Evolutionary conservation across 2,329 filamentous ascomycete genomes (phyloP).

Genomic region (Neofusicoccum ribis): DNA sequence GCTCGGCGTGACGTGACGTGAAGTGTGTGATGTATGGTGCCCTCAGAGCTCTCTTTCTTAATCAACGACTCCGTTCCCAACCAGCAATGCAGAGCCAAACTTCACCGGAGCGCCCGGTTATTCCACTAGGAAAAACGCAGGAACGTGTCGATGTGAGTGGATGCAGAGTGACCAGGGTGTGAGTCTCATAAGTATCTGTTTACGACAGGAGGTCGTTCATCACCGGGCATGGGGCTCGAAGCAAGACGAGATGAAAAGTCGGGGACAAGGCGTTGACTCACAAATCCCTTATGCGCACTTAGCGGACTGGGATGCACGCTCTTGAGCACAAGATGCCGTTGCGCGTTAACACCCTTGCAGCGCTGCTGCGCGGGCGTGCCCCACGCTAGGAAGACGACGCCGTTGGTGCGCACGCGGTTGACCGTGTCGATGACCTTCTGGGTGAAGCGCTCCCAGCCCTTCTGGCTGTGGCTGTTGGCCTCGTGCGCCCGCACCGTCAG

Average conservation of each 20-base stretch:
- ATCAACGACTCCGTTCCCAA: not conserved
- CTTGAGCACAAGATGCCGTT: conserved; percentile 78
- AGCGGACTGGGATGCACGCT: conserved; percentile 92
- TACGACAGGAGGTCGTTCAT: conserved; percentile 6
- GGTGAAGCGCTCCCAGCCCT: conserved; percentile 92
- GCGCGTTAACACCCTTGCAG: conserved; percentile 69
- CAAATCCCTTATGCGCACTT: conserved; percentile 78
- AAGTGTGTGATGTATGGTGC: not conserved
- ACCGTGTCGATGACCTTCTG: conserved; percentile 89
- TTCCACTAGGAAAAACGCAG: not conserved
- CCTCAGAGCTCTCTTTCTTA: conserved; percentile 18
- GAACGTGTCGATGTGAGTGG: not conserved
- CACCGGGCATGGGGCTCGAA: not conserved
- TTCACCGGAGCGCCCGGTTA: conserved; percentile 23
- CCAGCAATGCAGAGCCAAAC: not conserved
- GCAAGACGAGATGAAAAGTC: not conserved
- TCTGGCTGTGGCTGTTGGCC: conserved; percentile 79
- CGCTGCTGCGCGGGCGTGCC: conserved; percentile 80
- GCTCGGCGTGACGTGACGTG: not conserved
- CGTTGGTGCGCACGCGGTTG: conserved; percentile 70
- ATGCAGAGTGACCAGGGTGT: not conserved
- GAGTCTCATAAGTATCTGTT: conserved; percentile 18
- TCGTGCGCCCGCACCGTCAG: conserved; percentile 89
- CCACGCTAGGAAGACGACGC: conserved; percentile 96
- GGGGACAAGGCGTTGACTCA: conserved; percentile 40